Evolutionary conservation across 2,329 filamentous ascomycete genomes (phyloP), one percentile per base, ranked within the genome.

Genomic region (Alternaria incomplexa): DNA sequence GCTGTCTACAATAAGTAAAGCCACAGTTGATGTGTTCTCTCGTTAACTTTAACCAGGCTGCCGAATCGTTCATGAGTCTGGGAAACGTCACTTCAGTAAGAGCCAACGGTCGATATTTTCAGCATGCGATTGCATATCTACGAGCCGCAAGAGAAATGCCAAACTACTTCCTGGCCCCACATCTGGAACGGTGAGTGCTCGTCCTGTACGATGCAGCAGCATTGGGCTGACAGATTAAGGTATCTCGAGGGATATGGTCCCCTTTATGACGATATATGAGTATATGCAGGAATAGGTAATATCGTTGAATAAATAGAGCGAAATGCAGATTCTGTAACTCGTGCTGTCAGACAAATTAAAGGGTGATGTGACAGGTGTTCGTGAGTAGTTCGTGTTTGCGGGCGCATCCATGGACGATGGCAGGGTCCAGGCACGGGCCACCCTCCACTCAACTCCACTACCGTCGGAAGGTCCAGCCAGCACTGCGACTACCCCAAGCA

Each of bases 41-140:
- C 61, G 23, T 43, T 57, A 26, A 61, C 53, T 20, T 50, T 17
- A 13, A 13, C 47, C 56, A 72, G 70, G 81, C 84, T 32, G 84
- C 85, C 20, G 84, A 86, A 75, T 82, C 84, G 32, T 81, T 81
- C 62, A 86, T 86, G 82, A 85, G 82, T 56, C 70, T 86, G 15
- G 84, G 84, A 13, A 86, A 85, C 58, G 83, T 85, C 2, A 83
- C 83, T 5, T 81, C 81, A 22, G 72, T 80, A 8, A 79, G 81
- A 32, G 70, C 73, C 43, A 84, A 84, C 61, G 77, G 83, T 64
- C 74, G 74, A 13, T 80, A 83, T 57, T 86, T 85, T 62, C 73
- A 76, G 17, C 76, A 81, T 68, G 85, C 85, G 0, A 73, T 86
- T 50, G 72, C 72, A 43, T 82, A 85, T 71, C 73, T 87, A 30